Conservation (phyloP, 2,329 filamentous ascomycete species). For the Colletotrichum brevisporum region DNA sequence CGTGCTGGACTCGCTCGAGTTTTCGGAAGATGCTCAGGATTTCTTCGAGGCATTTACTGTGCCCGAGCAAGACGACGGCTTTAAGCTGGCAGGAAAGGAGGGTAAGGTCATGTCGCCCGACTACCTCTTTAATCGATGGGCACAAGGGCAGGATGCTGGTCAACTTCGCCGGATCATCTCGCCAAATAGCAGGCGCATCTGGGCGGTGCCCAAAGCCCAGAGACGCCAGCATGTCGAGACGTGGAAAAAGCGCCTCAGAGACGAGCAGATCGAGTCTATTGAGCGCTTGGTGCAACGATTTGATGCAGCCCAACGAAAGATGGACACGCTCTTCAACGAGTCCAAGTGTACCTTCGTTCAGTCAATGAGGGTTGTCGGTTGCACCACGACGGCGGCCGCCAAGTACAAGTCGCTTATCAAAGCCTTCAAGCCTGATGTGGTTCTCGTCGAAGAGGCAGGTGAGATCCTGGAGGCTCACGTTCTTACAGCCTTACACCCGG, state of each 20-base stretch:
- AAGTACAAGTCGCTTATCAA: conserved; percentile 70
- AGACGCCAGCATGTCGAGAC: conserved; percentile 39
- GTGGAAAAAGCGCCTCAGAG: conserved; percentile 62
- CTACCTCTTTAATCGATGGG: conserved; percentile 72
- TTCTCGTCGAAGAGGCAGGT: conserved; percentile 80
- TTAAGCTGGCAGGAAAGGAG: conserved; percentile 58
- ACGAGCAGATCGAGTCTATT: conserved; percentile 65
- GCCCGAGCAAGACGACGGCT: conserved; percentile 61
- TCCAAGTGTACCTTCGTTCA: conserved; percentile 59
- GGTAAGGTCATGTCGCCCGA: conserved; percentile 58
- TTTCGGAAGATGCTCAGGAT: conserved; percentile 62
- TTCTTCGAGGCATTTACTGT: conserved; percentile 72
- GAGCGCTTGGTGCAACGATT: conserved; percentile 54
- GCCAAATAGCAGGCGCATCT: conserved; percentile 56
- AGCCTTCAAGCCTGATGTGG: conserved; percentile 67
- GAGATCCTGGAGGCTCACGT: conserved; percentile 80
- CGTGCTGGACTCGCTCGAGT: conserved; percentile 62
- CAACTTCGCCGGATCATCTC: conserved; percentile 52
- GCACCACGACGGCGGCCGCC: conserved; percentile 79
- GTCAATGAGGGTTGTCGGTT: conserved; percentile 74
- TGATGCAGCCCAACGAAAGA: conserved; percentile 55
- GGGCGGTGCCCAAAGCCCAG: conserved; percentile 58
- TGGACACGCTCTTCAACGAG: conserved; percentile 61
- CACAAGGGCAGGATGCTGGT: conserved; percentile 59
- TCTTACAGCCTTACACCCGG: conserved; percentile 68